These are phyloP conservation scores for Spatholobus suberectus DNA, from an alignment of 306 rosid genomes.

Conservation along the genomic window DNA sequence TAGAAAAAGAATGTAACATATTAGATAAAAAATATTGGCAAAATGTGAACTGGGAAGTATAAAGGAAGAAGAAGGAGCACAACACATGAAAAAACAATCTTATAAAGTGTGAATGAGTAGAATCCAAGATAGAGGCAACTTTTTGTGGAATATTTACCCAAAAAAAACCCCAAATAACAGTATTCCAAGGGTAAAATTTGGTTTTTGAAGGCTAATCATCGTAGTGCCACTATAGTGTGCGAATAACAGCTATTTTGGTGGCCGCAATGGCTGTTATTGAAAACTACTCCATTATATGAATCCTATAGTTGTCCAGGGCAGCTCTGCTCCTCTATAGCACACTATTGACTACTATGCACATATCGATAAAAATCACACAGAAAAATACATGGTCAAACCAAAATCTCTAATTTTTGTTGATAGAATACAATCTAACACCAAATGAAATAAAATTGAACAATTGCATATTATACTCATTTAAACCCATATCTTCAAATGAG, in stretches of 20 bases:
- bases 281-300: neutral
- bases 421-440: neutral
- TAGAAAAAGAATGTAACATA: neutral
- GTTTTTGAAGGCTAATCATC: neutral
- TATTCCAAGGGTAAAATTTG: neutral
- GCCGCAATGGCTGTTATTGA: neutral
- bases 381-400: neutral
- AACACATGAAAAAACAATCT: neutral
- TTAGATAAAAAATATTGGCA: neutral
- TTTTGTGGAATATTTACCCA: neutral
- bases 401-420: neutral
- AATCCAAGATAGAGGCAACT: neutral
- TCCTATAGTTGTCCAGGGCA: neutral
- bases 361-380: neutral
- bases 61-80: neutral
- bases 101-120: neutral
- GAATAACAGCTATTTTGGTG: neutral
- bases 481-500: neutral
- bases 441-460: slow-evolving; percentile 25
- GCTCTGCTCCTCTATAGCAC: neutral
- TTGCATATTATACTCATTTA: neutral
- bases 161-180: neutral
- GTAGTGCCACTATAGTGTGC: neutral
- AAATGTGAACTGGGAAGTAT: neutral
- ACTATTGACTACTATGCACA: neutral